Evolutionary conservation across 495 filamentous ascomycete species (phyloP).

Genomic region (Aspergillus carlsbadensis): DNA sequence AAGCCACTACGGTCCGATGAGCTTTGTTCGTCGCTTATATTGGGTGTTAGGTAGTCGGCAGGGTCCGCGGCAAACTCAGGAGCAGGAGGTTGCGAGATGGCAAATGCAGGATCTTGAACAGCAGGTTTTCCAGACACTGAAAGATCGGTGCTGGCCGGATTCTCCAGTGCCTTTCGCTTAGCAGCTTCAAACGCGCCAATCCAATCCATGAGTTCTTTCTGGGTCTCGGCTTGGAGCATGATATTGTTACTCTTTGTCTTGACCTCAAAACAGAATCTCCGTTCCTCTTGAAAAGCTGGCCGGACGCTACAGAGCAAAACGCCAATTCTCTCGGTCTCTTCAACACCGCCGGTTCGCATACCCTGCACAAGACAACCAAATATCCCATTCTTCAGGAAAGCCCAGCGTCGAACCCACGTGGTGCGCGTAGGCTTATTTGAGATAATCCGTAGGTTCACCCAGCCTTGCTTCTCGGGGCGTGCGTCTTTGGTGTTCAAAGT

Average conservation of each 20-base stretch:
- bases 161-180: conserved; percentile 87
- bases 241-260: conserved; percentile 95
- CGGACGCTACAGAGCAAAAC: conserved; percentile 91
- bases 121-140: conserved; percentile 55
- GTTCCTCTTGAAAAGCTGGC: conserved; percentile 87
- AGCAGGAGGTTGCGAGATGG: conserved; percentile 83
- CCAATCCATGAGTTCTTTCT: conserved; percentile 87
- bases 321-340: conserved; percentile 94
- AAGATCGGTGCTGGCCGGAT: conserved; percentile 61
- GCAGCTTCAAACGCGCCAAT: conserved; percentile 87
- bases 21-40: conserved; percentile 53
- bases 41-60: conserved; percentile 63
- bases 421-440: conserved; percentile 87
- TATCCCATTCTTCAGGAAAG: conserved; percentile 90
- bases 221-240: conserved; percentile 89
- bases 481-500: conserved; percentile 43
- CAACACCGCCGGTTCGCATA: conserved; percentile 76
- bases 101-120: conserved; percentile 78
- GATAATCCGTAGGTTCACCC: conserved; percentile 80
- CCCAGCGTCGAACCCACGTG: conserved; percentile 88
- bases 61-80: conserved; percentile 83
- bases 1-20: conserved; percentile 59
- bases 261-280: conserved; percentile 96
- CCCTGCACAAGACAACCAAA: conserved; percentile 96
- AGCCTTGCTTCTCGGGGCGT: conserved; percentile 83